These are phyloP conservation scores for Imleria badia DNA, from an alignment of 768 basidiomycete species.

Conservation along the genomic window DNA sequence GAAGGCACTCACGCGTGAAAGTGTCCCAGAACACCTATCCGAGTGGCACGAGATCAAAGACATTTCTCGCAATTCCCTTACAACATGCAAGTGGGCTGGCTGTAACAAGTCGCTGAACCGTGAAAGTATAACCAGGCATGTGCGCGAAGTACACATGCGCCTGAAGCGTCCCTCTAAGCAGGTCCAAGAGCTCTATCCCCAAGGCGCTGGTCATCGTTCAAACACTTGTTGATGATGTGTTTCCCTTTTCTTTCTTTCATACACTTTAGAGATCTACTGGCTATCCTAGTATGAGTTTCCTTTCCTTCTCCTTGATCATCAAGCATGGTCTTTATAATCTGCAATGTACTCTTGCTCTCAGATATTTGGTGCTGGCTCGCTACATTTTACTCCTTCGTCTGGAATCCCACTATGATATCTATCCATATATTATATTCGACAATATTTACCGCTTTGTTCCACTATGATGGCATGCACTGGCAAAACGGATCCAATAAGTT, in stretches of 20 bases:
- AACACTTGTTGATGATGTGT: not conserved
- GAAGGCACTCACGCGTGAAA: not conserved
- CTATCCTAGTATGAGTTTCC: no score
- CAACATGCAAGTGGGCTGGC: slow-evolving; percentile 11
- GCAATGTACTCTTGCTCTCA: no score
- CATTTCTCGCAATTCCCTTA: not conserved
- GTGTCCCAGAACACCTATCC: slow-evolving; percentile 13
- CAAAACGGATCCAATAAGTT: no score
- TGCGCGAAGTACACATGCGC: slow-evolving; percentile 12
- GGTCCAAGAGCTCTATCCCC: not conserved
- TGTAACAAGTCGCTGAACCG: slow-evolving; percentile 19
- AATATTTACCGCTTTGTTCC: no score
- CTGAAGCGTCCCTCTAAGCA: slow-evolving; percentile 5
- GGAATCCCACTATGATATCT: no score
- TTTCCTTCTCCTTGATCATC: not conserved
- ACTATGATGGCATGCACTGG: no score
- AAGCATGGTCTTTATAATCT: no score
- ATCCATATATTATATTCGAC: no score
- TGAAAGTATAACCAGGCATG: slow-evolving; percentile 21
- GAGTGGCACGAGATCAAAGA: slow-evolving; percentile 13
- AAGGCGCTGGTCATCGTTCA: not conserved
- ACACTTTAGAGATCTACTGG: not conserved
- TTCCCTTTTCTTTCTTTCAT: not conserved
- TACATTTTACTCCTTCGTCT: no score
- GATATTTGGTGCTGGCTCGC: no score